These are phyloP conservation scores for Amoebophrya sp. DNA, from an alignment of 169 alveolate species.

Conservation along the genomic window DNA sequence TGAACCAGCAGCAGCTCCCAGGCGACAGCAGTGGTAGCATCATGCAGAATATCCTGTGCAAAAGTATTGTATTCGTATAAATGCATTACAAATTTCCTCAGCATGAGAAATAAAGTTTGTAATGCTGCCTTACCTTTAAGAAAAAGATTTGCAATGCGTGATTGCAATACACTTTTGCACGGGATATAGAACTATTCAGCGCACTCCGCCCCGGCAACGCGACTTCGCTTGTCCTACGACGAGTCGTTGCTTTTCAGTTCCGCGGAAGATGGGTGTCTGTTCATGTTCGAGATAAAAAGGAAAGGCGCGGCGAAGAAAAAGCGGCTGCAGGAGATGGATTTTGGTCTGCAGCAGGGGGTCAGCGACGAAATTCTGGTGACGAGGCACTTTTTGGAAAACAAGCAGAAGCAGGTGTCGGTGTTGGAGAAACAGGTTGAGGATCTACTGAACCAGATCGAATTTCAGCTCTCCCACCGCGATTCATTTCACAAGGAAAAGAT, in stretches of 20 bases:
- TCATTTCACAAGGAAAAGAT: conserved; percentile 64
- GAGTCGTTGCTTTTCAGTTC: neutral
- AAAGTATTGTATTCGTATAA: too few species aligned
- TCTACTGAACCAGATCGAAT: conserved; percentile 54
- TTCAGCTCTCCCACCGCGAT: conserved; percentile 53
- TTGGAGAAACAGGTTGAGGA: conserved; percentile 55
- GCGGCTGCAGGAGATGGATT: neutral
- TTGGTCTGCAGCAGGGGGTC: neutral
- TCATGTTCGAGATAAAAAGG: conserved; percentile 71
- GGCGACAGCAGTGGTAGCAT: too few species aligned
- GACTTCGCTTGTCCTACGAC: neutral
- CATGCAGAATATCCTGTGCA: too few species aligned
- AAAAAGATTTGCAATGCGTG: too few species aligned
- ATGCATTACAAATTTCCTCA: too few species aligned
- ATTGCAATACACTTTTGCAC: too few species aligned
- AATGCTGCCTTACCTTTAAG: too few species aligned
- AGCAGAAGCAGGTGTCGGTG: conserved; percentile 47
- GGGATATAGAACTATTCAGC: neutral
- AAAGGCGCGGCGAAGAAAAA: conserved; percentile 30
- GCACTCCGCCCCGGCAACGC: neutral
- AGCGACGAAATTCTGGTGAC: conserved; percentile 53
- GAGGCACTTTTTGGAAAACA: conserved; percentile 44
- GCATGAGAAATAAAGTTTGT: too few species aligned
- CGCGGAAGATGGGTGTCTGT: conserved; percentile 48
- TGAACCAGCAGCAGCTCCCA: too few species aligned